A percentile compares a stretch with the other conserved stretches of the same genome.
Conservation (phyloP, 1,139 yeast genomes). For the Scheffersomyces cryptocercus region DNA sequence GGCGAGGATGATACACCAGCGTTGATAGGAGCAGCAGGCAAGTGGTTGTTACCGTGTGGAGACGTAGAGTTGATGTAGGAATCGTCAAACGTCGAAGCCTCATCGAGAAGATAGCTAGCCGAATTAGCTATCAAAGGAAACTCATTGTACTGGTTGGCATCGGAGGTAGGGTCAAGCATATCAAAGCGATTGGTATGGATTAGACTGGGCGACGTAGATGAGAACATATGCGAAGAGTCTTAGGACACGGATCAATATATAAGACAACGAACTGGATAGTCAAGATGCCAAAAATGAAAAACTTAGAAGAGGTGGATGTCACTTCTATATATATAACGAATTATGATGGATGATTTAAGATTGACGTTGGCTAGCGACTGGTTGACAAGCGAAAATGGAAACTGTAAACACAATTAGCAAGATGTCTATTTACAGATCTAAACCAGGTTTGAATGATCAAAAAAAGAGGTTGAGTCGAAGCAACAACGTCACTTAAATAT, state of each 20-base stretch:
- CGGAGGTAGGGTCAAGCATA: conserved; percentile 22
- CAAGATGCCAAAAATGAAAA: too few species aligned
- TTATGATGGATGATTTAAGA: too few species aligned
- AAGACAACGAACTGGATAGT: too few species aligned
- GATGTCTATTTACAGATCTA: too few species aligned
- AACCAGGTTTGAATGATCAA: background rate
- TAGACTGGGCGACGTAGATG: background rate
- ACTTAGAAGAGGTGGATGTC: too few species aligned
- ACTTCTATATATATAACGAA: too few species aligned
- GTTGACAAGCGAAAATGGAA: too few species aligned
- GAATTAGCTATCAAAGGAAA: conserved; percentile 8
- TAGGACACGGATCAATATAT: too few species aligned
- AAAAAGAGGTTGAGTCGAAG: conserved; percentile 1
- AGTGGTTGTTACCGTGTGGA: conserved; percentile 1
- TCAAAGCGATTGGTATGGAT: conserved; percentile 16
- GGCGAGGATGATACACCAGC: background rate
- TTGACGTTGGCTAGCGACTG: too few species aligned
- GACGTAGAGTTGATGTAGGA: conserved; percentile 3
- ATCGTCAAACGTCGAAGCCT: conserved; percentile 7
- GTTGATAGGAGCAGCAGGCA: conserved; percentile 1
- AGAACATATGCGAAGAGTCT: background rate
- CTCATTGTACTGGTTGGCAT: conserved; percentile 16
- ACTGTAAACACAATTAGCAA: too few species aligned
- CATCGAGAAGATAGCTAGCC: conserved; percentile 7
- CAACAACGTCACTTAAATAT: background rate